Base-by-base conservation (phyloP, 176 grass and related monocot genomes). In the Bromus sterilis region DNA sequence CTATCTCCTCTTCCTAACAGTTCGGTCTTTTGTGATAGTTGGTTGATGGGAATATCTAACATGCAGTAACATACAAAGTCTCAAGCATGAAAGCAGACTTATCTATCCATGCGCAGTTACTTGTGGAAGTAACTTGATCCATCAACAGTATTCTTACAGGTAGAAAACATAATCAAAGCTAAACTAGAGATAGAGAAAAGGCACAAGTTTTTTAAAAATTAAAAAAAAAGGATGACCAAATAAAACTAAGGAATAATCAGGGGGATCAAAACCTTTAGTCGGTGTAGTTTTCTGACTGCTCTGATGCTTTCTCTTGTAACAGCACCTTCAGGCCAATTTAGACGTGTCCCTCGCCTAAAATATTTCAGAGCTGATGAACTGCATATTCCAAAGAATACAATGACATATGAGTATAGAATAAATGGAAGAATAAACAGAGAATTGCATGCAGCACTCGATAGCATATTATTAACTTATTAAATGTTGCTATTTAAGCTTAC, bases 311-410 rank as follows among this genome's bases (percentile, higher is more conserved):
- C 95, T 80, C 95, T 93, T 63, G 95, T 94, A 59, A 89, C 81
- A 74, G 92, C 92, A 66, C 95, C 92, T 91, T 94, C 88, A 86
- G 95, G 95, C 95, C 95, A 98, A 90, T 94, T 98, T 74, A 98
- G 77, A 33, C 84, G 88, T 20, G 85, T 21, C 7, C 90, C 90
- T 87, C 81, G 87, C 66, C 87, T 98, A 78, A 98, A 98, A 83
- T 93, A 98, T 79, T 98, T 98, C 83, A 87, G 89, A 62, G 79
- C 78, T 48, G 92, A 93, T 65, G 90, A 90, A 94, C 95, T 98
- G 85, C 65, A 86, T 11, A 68, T 66, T 82, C 33, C 77, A 75
- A 82, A 80, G 37, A 23, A 82, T 36, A 74, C 55, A 51, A 40
- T 73, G 44, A 64, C 24, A 44, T 75, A 70, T 66, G 11, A 85